Evolutionary conservation across 2,329 filamentous ascomycete genomes (phyloP), one percentile per base, ranked within the genome.

Genomic region (Xylaria sp.): DNA sequence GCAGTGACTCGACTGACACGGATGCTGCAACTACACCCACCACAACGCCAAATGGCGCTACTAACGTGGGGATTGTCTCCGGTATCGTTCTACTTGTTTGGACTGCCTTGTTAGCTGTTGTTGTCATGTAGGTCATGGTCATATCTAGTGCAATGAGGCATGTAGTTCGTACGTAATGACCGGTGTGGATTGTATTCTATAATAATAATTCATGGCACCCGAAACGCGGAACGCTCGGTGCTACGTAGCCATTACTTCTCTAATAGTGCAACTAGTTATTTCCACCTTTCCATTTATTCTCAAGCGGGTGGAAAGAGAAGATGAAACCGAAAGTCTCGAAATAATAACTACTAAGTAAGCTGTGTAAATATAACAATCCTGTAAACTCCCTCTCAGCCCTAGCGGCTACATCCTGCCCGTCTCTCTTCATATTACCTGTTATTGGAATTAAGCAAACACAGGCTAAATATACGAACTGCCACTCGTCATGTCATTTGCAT

Each of bases 301-400:
- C 23, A 26, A 26, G 46, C 23, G 1, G 15, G 23, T 1, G 33
- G 33, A 3, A 6, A 28, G 48, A 28, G 48, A 31, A 17, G 23
- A 48, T 15, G 3, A 49, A 49, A 2, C 46, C 28, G 13, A 26
- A 7, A 15, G 28, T 17, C 23, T 17, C 13, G 46, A 49, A 51
- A 31, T 51, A 3, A 17, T 20, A 36, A 11, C 31, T 20, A 54
- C 51, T 10, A 36, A 3, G 15, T 11, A 28, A 28, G 44, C 40
- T 62, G 59, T 63, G 63, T 36, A 66, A 67, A 66, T 68, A 62
- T 63, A 42, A 49, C 17, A 42, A 59, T n/a, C 46, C 46, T 15
- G 4, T 23, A 3, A 61, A 51, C 33, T 28, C 28, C 3, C 5
- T 28, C 28, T 28, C 28, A 28, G 28, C 28, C 5, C 28, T 28